Base-by-base conservation (phyloP, 23 red algal genomes). In the Rhodosorus marinus region DNA sequence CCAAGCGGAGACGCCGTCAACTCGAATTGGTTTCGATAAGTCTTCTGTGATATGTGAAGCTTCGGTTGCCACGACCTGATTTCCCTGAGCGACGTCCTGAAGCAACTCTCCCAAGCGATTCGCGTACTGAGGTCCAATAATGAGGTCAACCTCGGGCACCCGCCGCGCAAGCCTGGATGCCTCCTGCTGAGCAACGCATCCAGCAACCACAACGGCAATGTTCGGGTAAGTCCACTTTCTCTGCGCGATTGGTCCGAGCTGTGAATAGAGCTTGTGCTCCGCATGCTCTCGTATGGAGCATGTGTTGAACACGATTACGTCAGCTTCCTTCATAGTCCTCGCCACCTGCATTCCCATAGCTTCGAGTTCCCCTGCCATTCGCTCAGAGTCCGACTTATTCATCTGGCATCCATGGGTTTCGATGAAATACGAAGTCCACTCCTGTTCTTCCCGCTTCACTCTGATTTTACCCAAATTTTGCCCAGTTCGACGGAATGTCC, bases 171-270 rank as follows among this genome's bases (percentile, higher is more conserved):
- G 56, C 35, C 31, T 54, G 14, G 70, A 69, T 20, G 77, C 87
- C 62, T 94, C 87, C 54, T 94, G 87, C 55, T 94, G 87, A 24
- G 87, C 87, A 7, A 94, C 87, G 66, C 87, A 94, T 26, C 87
- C 87, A 0, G 87, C 87, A 26, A 94, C 87, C 27, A 74, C 62
- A 24, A 94, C 61, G 6, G 75, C 84, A 30, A 94, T 60, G 6
- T 72, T n/a, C 15, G 48, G 53, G 15, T 60, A 64, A 31, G 38
- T 55, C 14, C 54, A 31, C 67, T 94, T 94, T 9, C 76, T 40
- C 15, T 49, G 57, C 5, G 66, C 76, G 51, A 72, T 72, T 20
- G 62, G 49, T 6, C 87, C 87, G 2, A 94, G 45, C 0, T 66
- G 66, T 53, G 66, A 75, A 52, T 94, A 94, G 0, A 94, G 67